Evolutionary conservation across 2,329 filamentous ascomycete species (phyloP), one percentile per base, ranked within the genome.

Genomic region (Diaporthe batatas): DNA sequence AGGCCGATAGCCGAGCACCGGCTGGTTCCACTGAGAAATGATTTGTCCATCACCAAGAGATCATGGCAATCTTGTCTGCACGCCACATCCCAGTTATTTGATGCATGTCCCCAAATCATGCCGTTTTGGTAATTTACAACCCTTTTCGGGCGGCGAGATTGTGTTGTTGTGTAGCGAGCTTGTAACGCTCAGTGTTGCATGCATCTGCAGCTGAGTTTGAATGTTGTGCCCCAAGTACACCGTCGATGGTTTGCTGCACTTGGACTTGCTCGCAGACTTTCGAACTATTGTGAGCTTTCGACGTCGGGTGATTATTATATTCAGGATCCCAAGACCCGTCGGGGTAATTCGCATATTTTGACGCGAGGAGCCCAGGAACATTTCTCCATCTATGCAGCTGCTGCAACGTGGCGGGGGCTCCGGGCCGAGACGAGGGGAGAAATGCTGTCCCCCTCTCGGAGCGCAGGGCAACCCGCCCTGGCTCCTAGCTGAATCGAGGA

Each of bases 311-410:
- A 39, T 67, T 67, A 16, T 67, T 29, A 6, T 36, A 4, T 4
- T 39, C 21, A 39, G 25, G n/a, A 39, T 10, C 8, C 23, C 23
- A 25, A 53, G 14, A 39, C 18, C 62, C 62, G 47, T 53, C 62
- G 62, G 62, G 62, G 14, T 21, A 65, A 67, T 53, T 53, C 32
- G 47, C 51, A 4, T 14, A 36, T 11, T 16, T 53, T 53, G 62
- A 53, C 62, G 62, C 62, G 47, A 39, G 21, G 32, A 67, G 25
- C 14, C 62, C 47, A 67, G 29, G 47, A 67, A 8, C 12, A 53
- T 53, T 67, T 67, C 62, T 67, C 47, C 62, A 53, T 67, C 18
- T 21, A n/a, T n/a, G 32, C 59, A 23, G 42, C 59, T 18, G 4
- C 25, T 51, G 29, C 42, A 23, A 65, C 6, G 21, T 23, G 44